Conservation (phyloP, 805 yeast species). For the Maudiozyma saulgeensis region DNA sequence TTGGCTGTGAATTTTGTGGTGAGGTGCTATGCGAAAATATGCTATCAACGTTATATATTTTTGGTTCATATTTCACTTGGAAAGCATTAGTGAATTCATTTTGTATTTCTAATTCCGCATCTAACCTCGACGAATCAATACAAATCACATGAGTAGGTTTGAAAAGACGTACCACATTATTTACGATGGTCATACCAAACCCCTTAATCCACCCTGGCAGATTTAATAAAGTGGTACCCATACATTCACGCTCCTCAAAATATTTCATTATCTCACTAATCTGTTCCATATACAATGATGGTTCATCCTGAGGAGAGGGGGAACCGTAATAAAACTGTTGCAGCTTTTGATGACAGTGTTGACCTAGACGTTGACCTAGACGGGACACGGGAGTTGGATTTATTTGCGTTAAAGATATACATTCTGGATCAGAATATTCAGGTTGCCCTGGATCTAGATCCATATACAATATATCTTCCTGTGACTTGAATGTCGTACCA, state of each 20-base stretch:
- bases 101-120: constrained; percentile 23
- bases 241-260: constrained; percentile 24
- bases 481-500: constrained; percentile 6
- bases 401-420: constrained; percentile 43
- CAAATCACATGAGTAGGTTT: constrained; percentile 51
- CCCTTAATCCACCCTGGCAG: constrained; percentile 93
- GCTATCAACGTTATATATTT: constrained; percentile 21
- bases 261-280: constrained; percentile 33
- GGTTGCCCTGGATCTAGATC: constrained; percentile 91
- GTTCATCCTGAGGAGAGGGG: constrained; percentile 57
- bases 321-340: constrained; percentile 47
- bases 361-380: constrained; percentile 21
- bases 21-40: not conserved
- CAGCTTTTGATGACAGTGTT: constrained; percentile 9
- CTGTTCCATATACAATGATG: constrained; percentile 41
- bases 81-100: constrained; percentile 20
- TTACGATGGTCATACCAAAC: constrained; percentile 61
- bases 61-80: constrained; percentile 24
- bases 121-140: constrained; percentile 34
- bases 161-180: constrained; percentile 34
- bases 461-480: constrained; percentile 37
- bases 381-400: constrained; percentile 9
- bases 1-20: constrained; percentile 5
- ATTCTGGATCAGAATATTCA: constrained; percentile 63
- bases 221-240: constrained; percentile 49